phyloP scores from a whole-genome alignment of 2,329 filamentous ascomycete genomes.

The Cladophialophora chaetospira region DNA sequence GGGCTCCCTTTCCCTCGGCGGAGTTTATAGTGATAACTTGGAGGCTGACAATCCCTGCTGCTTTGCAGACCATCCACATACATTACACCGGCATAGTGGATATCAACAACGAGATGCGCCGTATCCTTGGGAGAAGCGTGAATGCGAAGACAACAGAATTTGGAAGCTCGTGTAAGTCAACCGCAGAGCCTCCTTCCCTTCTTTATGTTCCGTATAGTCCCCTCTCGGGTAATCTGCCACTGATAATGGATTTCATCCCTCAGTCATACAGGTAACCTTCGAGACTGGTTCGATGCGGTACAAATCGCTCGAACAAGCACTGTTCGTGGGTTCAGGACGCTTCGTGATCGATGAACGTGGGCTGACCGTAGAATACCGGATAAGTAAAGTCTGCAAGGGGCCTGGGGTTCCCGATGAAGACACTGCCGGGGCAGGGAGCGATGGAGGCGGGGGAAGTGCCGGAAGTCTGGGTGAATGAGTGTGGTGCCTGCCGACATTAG shows the following conservation, averaged over 20 bases:
- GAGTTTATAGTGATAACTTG: neutral
- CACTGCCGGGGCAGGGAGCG: neutral
- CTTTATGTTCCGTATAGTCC: neutral
- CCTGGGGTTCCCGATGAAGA: neutral
- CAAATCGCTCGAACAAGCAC: slow-evolving; percentile 44
- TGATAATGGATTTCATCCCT: neutral
- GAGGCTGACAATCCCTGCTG: neutral
- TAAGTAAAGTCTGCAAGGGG: slow-evolving; percentile 36
- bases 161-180: slow-evolving; percentile 44
- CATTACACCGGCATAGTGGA: slow-evolving; percentile 46
- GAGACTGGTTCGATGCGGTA: slow-evolving; percentile 47
- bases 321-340: slow-evolving; percentile 45
- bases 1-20: neutral
- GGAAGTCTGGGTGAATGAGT: neutral
- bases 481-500: neutral
- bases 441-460: neutral
- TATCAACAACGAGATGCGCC: slow-evolving; percentile 38
- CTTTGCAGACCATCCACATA: slow-evolving; percentile 40
- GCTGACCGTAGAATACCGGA: slow-evolving; percentile 44
- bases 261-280: slow-evolving; percentile 43
- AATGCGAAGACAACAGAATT: slow-evolving; percentile 42
- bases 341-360: slow-evolving; percentile 37
- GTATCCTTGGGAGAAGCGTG: slow-evolving; percentile 39
- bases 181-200: neutral
- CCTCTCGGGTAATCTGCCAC: too few relatives aligned